These are phyloP conservation scores for Sporothrix mexicana DNA, from an alignment of 2,329 filamentous ascomycete genomes.

Conservation along the genomic window DNA sequence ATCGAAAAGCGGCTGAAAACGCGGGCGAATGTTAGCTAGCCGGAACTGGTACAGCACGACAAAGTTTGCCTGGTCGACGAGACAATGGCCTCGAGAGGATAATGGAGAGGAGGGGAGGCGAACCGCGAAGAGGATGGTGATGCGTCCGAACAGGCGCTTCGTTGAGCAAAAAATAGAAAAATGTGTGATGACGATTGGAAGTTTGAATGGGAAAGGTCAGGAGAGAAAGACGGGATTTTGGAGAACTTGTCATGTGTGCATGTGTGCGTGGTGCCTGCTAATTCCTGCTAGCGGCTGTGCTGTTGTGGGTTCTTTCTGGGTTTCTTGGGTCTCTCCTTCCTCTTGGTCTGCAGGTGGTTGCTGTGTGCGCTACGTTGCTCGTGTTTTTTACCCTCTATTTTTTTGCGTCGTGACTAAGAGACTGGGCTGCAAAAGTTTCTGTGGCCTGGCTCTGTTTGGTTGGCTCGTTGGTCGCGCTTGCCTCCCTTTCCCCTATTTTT, in stretches of 20 bases:
- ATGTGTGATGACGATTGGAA: slow-evolving; percentile 31
- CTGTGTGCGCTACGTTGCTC: slow-evolving; percentile 3
- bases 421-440: background rate
- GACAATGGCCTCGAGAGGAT: slow-evolving; percentile 21
- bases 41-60: background rate
- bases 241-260: slow-evolving; percentile 32
- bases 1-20: slow-evolving; percentile 18
- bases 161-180: background rate
- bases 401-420: slow-evolving; percentile 32
- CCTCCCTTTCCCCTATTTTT: slow-evolving; percentile 29
- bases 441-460: too few species aligned
- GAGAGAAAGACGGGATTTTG: slow-evolving; percentile 33
- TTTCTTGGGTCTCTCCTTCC: background rate
- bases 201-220: slow-evolving; percentile 25
- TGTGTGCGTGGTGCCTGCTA: slow-evolving; percentile 33
- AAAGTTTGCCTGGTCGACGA: slow-evolving; percentile 23
- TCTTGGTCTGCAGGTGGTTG: background rate
- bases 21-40: slow-evolving; percentile 10
- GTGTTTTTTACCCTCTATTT: slow-evolving; percentile 21
- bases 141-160: slow-evolving; percentile 18
- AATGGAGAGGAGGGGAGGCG: slow-evolving; percentile 23
- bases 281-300: slow-evolving; percentile 23
- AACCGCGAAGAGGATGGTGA: slow-evolving; percentile 17
- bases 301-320: background rate
- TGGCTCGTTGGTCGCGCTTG: slow-evolving; percentile 14